Conservation (phyloP, 345 rosid genomes). For the Conringia planisiliqua region DNA sequence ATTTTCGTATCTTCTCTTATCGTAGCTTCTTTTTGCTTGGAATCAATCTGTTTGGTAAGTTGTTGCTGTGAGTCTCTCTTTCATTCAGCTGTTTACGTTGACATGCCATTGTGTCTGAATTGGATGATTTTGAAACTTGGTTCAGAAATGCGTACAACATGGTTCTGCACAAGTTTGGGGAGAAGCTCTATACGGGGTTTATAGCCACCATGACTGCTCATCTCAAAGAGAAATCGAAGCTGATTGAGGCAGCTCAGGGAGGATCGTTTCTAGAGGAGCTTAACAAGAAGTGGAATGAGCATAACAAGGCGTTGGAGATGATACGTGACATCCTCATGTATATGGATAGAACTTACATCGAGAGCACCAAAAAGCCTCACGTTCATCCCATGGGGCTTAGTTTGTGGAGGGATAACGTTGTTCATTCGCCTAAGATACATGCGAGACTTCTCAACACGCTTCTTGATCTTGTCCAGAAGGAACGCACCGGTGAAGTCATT, state of each 20-base stretch:
- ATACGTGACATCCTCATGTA: conserved; percentile 97
- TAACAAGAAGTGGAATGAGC: conserved; percentile 96
- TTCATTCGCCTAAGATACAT: conserved; percentile 72
- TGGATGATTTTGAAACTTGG: conserved; percentile 4
- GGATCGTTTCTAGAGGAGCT: conserved; percentile 86
- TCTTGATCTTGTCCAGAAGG: conserved; percentile 78
- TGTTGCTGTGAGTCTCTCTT: not conserved
- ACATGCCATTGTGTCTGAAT: not conserved
- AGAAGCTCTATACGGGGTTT: conserved; percentile 77
- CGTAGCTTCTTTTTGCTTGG: not conserved
- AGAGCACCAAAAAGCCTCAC: conserved; percentile 71
- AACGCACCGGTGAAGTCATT: conserved; percentile 87
- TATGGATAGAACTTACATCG: conserved; percentile 94
- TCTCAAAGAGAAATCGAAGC: conserved; percentile 74
- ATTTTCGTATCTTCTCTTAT: not conserved
- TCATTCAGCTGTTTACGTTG: no score
- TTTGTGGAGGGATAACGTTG: conserved; percentile 86
- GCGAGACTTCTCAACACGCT: conserved; percentile 68
- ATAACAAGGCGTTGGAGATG: conserved; percentile 96
- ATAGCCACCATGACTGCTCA: conserved; percentile 86
- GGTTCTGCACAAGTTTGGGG: conserved; percentile 98
- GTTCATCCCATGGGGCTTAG: conserved; percentile 92
- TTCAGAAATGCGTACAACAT: conserved; percentile 94
- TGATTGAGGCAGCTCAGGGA: conserved; percentile 89
- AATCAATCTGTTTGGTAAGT: not conserved